Percentiles rank a stretch among this genome's conserved stretches.
Conservation (phyloP, 2,329 filamentous ascomycete species). For the Fonsecaea pedrosoi region DNA sequence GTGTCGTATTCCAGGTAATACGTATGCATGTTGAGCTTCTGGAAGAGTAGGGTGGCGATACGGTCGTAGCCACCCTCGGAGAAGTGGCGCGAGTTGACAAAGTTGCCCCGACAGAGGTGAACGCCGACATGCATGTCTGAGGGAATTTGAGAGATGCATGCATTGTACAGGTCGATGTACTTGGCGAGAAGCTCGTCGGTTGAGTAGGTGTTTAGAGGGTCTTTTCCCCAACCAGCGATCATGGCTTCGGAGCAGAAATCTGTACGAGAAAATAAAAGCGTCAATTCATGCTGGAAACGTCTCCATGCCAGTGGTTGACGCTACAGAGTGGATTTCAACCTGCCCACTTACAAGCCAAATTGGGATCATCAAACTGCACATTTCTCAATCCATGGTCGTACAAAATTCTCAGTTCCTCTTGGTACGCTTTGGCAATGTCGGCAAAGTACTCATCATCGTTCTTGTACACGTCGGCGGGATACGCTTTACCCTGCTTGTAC, state of each 20-base stretch:
- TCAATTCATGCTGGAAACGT: background rate
- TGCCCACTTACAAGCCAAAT: conserved; percentile 63
- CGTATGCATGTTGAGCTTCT: conserved; percentile 63
- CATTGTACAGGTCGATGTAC: conserved; percentile 75
- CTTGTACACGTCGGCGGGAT: conserved; percentile 57
- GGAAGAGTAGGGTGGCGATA: conserved; percentile 67
- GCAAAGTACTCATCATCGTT: conserved; percentile 63
- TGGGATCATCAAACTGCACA: conserved; percentile 66
- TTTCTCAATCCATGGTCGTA: conserved; percentile 65
- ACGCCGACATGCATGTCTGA: conserved; percentile 73
- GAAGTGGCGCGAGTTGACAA: conserved; percentile 66
- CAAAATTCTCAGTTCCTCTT: conserved; percentile 60
- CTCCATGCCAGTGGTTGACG: too few species aligned
- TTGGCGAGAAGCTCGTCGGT: conserved; percentile 71
- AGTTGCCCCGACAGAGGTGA: conserved; percentile 69
- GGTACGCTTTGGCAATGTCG: conserved; percentile 66
- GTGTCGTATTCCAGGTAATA: conserved; percentile 71
- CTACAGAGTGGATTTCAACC: conserved; percentile 41
- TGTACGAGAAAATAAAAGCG: conserved; percentile 40
- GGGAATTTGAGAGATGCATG: conserved; percentile 65
- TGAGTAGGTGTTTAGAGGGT: conserved; percentile 67
- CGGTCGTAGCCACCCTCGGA: conserved; percentile 68
- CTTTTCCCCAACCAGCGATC: conserved; percentile 68
- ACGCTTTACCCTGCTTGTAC: conserved; percentile 56
- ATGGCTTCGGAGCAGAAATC: conserved; percentile 73